These are phyloP conservation scores for Bombardia bombarda DNA, from an alignment of 495 filamentous ascomycete species.

Conservation along the genomic window DNA sequence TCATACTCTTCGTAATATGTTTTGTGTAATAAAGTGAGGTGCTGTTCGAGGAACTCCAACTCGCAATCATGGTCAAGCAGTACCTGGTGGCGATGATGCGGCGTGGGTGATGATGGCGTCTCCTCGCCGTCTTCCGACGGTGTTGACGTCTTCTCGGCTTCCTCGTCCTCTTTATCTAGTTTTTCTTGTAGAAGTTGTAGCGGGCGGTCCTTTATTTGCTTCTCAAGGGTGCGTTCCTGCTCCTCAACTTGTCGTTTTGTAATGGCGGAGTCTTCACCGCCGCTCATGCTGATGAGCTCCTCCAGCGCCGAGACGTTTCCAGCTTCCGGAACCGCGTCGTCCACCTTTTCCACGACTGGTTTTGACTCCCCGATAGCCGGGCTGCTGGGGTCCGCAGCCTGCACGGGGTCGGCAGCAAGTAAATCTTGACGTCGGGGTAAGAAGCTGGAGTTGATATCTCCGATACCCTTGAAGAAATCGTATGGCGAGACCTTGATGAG, in stretches of 20 bases:
- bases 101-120: slow-evolving; percentile 26
- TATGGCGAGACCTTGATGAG: slow-evolving; percentile 92
- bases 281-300: slow-evolving; percentile 69
- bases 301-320: slow-evolving; percentile 53
- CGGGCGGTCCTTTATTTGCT: slow-evolving; percentile 82
- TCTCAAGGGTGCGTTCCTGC: slow-evolving; percentile 76
- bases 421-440: slow-evolving; percentile 81
- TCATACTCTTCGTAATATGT: slow-evolving; percentile 78
- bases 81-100: slow-evolving; percentile 59
- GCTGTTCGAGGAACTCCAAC: slow-evolving; percentile 62
- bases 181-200: slow-evolving; percentile 81
- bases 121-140: slow-evolving; percentile 26
- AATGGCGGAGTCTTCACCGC: slow-evolving; percentile 59
- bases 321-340: slow-evolving; percentile 9
- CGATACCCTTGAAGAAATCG: slow-evolving; percentile 96
- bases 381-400: no score
- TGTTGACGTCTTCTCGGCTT: slow-evolving; percentile 42
- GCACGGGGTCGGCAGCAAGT: no score
- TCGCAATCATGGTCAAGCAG: slow-evolving; percentile 81
- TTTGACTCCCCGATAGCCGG: slow-evolving; percentile 4
- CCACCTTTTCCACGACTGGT: slow-evolving; percentile 12
- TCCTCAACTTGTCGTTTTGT: slow-evolving; percentile 69
- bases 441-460: slow-evolving; percentile 98
- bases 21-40: slow-evolving; percentile 65
- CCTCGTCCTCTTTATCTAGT: slow-evolving; percentile 75